phyloP scores from a whole-genome alignment of 1,284 basidiomycete species.

The Malassezia equina region DNA sequence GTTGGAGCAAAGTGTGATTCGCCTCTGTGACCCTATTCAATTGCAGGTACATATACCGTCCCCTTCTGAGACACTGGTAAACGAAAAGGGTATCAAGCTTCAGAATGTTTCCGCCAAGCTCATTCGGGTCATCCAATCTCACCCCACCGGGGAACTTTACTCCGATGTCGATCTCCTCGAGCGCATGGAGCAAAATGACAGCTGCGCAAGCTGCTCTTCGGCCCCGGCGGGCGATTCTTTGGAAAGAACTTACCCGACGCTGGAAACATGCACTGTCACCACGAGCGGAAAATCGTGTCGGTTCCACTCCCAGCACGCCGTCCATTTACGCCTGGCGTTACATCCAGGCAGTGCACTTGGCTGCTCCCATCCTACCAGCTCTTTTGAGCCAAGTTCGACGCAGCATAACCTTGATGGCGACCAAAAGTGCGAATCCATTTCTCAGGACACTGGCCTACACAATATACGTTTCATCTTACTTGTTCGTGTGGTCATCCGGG shows the following conservation, averaged over 20 bases:
- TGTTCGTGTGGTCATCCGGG: conserved; percentile 30
- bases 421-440: conserved; percentile 41
- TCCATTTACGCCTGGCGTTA: conserved; percentile 31
- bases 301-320: conserved; percentile 31
- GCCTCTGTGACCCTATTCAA: conserved; percentile 39
- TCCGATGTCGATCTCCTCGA: conserved; percentile 4
- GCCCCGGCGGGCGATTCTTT: too few species aligned
- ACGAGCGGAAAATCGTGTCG: conserved; percentile 42
- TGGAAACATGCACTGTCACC: conserved; percentile 4
- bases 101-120: conserved; percentile 38
- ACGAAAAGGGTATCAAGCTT: conserved; percentile 32
- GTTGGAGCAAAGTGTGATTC: conserved; percentile 36
- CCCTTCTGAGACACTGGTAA: conserved; percentile 21
- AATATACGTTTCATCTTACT: conserved; percentile 38
- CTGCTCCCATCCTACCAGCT: not conserved
- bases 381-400: conserved; percentile 35
- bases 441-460: conserved; percentile 41
- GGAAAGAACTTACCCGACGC: not conserved
- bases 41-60: conserved; percentile 39
- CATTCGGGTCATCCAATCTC: conserved; percentile 33
- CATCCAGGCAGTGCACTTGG: conserved; percentile 21
- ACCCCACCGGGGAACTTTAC: conserved; percentile 1
- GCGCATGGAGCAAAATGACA: not conserved
- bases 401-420: conserved; percentile 35
- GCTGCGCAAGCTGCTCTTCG: not conserved